Evolutionary conservation across 1,284 basidiomycete species (phyloP), one percentile per base, ranked within the genome.

Genomic region (Fomitiporia mediterranea): DNA sequence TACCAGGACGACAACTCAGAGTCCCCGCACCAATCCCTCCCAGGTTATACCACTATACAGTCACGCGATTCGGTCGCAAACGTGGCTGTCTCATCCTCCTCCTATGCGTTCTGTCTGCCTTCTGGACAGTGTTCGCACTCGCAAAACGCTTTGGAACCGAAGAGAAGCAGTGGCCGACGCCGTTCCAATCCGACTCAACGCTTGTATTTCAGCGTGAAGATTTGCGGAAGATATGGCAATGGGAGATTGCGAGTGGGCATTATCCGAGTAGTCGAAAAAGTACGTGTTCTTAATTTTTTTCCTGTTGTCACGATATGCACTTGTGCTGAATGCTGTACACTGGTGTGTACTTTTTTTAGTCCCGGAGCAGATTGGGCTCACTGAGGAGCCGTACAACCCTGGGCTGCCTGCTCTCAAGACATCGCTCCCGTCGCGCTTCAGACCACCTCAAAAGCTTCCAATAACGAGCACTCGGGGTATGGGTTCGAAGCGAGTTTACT

Each of bases 171-270:
- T 91, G 89, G 88, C 79, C 84, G 8, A 75, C 80, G 42, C 81
- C 83, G n/a, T 81, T 88, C 60, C 73, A 76, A 34, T 75, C 76
- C 44, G 84, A 89, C 60, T 77, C 85, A 48, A 94, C 93, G 4
- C 77, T 91, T 39, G 84, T 97, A 39, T 87, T 88, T 61, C 77
- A 78, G 42, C 75, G 81, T 49, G 84, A 87, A 52, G 91, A 96
- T 66, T 67, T 95, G 38, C 85, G 86, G 62, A 80, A 84, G 64
- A 89, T 98, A 70, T 97, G 94, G 94, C 78, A 87, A 62, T 97
- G 93, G 93, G 94, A 98, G 72, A 81, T 97, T 55, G 74, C 81
- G 42, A 89, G 90, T 63, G 94, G 94, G 0, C 92, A 96, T 70
- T 93, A 94, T 72, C 94, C 94, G 1, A 92, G 89, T 69, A 78